Percentiles rank a stretch among this genome's conserved stretches.
These are phyloP conservation scores for Talaromyces verruculosus DNA, from an alignment of 2,329 filamentous ascomycete genomes.

Conservation along the genomic window DNA sequence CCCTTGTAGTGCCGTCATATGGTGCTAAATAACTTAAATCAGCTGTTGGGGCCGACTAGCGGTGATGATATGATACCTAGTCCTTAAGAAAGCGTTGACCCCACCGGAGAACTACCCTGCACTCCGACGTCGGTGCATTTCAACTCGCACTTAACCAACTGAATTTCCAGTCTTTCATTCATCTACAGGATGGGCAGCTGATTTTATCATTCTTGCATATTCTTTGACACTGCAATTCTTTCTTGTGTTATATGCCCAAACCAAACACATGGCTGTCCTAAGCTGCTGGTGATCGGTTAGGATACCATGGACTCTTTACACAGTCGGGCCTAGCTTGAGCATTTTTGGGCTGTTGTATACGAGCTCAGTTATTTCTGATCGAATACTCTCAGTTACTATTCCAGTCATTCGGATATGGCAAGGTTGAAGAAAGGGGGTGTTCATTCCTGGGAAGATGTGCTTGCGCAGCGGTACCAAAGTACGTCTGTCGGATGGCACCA, in stretches of 20 bases:
- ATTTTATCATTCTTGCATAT: background rate
- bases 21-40: too few species aligned
- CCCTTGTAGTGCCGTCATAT: background rate
- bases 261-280: background rate
- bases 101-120: background rate
- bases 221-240: background rate
- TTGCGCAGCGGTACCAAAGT: conserved; percentile 43
- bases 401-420: conserved; percentile 29
- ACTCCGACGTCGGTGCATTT: conserved; percentile 12
- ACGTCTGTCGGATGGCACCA: conserved; percentile 21
- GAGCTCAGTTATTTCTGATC: background rate
- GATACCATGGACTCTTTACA: conserved; percentile 7
- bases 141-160: background rate
- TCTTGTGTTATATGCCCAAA: background rate
- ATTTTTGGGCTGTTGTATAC: background rate
- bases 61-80: background rate
- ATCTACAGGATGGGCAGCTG: background rate
- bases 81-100: background rate
- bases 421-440: conserved; percentile 39
- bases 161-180: background rate
- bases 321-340: background rate
- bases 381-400: background rate
- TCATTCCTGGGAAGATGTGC: conserved; percentile 44
- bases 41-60: conserved; percentile 8
- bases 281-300: background rate